Base-by-base conservation (phyloP, 2,329 filamentous ascomycete genomes). In the Pseudocercospora ulei region DNA sequence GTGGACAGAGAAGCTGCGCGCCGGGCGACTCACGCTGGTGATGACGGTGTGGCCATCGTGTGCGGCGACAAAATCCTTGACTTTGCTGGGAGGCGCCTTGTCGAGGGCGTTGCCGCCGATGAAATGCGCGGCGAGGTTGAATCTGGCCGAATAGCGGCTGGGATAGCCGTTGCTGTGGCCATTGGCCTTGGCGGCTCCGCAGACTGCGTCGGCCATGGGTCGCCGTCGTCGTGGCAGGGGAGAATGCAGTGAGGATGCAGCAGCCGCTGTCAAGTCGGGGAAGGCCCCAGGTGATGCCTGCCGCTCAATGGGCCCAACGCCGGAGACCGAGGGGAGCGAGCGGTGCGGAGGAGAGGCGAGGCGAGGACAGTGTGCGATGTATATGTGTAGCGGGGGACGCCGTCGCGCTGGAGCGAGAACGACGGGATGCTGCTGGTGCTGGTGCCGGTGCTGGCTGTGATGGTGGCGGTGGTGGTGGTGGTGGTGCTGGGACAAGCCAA, bases 31-130 rank as follows among this genome's bases (percentile, higher is more conserved):
- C 66, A 96, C 90, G 62, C 87, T 96, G 58, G 85, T 94, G 61
- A 98, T 98, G 63, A 96, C 88, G 12, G 90, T 96, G 72, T 98
- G 90, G 46, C 90, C 90, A 58, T 87, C 83, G 64, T 93, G 73
- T 44, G 74, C 71, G 36, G 82, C 76, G 31, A 98, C 88, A 67
- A 96, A 98, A 65, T 98, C 88, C 73, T 94, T 96, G 47, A 98
- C 84, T 58, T 79, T 81, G 62, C 87, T 81, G 23, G 86, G 75
- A 28, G 82, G 67, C 35, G 90, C 90, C 60, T 81, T 81, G 49
- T 77, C 78, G 49, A 98, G 67, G 60, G 78, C 76, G 70, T 94
- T 95, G 50, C 90, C 88, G 56, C 90, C 90, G 63, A 96, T 93
- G 67, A 96, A 98, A 71, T 98, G 90, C 65, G 85, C 73, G 48